Percentiles rank a stretch among this genome's conserved stretches.
phyloP scores from a whole-genome alignment of 768 basidiomycete genomes.

The Arthromyces matolae region DNA sequence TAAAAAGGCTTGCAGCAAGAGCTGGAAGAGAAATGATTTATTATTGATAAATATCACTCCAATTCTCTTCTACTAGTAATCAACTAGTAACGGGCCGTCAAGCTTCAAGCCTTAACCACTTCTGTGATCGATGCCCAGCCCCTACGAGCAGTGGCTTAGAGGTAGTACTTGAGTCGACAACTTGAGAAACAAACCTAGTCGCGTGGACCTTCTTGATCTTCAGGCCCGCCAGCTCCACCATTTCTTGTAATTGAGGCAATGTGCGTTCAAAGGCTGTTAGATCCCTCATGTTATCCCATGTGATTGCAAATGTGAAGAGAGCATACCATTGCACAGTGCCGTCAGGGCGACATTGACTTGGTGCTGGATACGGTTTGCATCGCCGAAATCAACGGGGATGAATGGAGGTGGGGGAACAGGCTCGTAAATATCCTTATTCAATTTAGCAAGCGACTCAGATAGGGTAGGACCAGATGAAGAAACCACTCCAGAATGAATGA shows the following conservation, averaged over 20 bases:
- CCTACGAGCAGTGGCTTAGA: constrained; percentile 13
- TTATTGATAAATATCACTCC: too few species aligned
- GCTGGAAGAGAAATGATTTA: too few species aligned
- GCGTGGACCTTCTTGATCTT: constrained; percentile 36
- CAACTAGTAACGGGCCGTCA: too few species aligned
- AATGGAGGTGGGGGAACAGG: constrained; percentile 34
- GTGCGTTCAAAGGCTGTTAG: constrained; percentile 33
- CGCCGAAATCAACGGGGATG: constrained; percentile 36
- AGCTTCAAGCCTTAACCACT: constrained; percentile 23
- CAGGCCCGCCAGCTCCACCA: constrained; percentile 33
- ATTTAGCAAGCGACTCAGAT: constrained; percentile 25
- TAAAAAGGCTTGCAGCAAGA: too few species aligned
- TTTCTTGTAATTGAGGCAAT: constrained; percentile 32
- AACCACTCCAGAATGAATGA: constrained; percentile 32
- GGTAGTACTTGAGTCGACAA: background rate
- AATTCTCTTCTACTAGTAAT: background rate
- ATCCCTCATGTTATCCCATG: background rate
- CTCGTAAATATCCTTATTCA: constrained; percentile 27
- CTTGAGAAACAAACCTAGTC: constrained; percentile 27
- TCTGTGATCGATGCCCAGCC: constrained; percentile 38
- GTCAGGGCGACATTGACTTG: constrained; percentile 34
- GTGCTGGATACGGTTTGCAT: constrained; percentile 34
- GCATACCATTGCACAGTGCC: constrained; percentile 32
- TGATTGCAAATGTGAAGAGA: background rate
- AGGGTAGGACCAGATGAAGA: constrained; percentile 26